Evolutionary conservation across 441 rosid genomes (phyloP).

Genomic region (Omphalea diandra): DNA sequence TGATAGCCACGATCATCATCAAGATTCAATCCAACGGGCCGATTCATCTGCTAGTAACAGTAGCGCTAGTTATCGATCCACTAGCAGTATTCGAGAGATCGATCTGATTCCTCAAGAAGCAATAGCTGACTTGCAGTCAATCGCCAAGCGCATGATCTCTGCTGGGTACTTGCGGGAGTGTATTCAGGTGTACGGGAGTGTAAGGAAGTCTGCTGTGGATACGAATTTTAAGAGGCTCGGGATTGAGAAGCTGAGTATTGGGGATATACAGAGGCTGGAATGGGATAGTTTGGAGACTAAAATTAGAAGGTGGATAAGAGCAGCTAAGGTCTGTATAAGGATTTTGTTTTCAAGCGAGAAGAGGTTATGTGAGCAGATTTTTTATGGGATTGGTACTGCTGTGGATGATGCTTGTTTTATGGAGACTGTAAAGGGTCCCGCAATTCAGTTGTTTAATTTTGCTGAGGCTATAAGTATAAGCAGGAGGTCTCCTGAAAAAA

Average conservation of each 20-base stretch:
- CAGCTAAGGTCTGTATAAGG: slow-evolving; percentile 56
- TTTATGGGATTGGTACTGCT: slow-evolving; percentile 39
- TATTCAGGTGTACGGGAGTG: slow-evolving; percentile 54
- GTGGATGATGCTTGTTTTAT: slow-evolving; percentile 47
- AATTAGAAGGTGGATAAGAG: slow-evolving; percentile 64
- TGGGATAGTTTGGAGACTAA: slow-evolving; percentile 79
- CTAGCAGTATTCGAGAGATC: slow-evolving; percentile 68
- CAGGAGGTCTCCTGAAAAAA: slow-evolving; percentile 76
- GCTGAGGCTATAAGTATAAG: slow-evolving; percentile 78
- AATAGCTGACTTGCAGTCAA: slow-evolving; percentile 40
- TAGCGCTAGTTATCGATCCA: slow-evolving; percentile 55
- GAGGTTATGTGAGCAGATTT: slow-evolving; percentile 54
- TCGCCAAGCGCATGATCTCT: slow-evolving; percentile 61
- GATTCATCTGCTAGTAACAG: slow-evolving; percentile 31
- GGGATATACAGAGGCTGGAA: slow-evolving; percentile 70
- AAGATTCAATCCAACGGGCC: slow-evolving; percentile 24
- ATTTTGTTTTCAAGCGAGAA: slow-evolving; percentile 62
- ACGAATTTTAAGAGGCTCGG: slow-evolving; percentile 52
- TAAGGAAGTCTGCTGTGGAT: slow-evolving; percentile 59
- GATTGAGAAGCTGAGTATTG: slow-evolving; percentile 71
- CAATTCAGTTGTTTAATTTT: slow-evolving; percentile 72
- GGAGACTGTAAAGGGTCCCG: slow-evolving; percentile 52
- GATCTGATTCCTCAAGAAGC: slow-evolving; percentile 63
- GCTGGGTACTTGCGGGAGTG: slow-evolving; percentile 76
- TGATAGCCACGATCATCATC: background rate